These are phyloP conservation scores for Epichloe aotearoae DNA, from an alignment of 2,329 filamentous ascomycete species.

Conservation along the genomic window DNA sequence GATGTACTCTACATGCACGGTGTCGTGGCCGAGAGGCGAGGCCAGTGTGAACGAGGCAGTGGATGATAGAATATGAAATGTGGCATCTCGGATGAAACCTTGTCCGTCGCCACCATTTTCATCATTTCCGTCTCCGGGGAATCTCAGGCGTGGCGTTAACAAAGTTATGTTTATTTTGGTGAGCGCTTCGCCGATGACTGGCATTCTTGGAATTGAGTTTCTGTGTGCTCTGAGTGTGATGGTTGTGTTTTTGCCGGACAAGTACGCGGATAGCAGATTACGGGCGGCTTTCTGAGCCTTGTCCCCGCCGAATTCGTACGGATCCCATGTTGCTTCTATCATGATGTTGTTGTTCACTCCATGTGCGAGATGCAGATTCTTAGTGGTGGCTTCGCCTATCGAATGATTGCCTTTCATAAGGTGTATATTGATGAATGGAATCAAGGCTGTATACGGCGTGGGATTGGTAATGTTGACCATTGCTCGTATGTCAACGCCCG, in stretches of 20 bases:
- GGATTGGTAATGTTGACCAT: constrained; percentile 80
- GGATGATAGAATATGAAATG: constrained; percentile 75
- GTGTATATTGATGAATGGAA: constrained; percentile 72
- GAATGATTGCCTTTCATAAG: constrained; percentile 59
- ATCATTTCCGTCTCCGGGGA: constrained; percentile 31
- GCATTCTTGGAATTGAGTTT: constrained; percentile 60
- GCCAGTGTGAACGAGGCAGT: constrained; percentile 73
- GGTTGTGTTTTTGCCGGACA: constrained; percentile 78
- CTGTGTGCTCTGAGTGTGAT: constrained; percentile 61
- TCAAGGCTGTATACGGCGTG: constrained; percentile 65
- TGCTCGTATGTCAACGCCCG: constrained; percentile 58
- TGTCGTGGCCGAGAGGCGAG: constrained; percentile 63
- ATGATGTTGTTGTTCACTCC: constrained; percentile 61
- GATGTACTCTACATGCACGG: constrained; percentile 63
- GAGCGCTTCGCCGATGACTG: constrained; percentile 58
- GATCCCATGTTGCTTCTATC: constrained; percentile 63
- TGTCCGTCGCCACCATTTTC: constrained; percentile 22
- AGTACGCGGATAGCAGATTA: constrained; percentile 68
- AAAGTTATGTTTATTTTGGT: constrained; percentile 59
- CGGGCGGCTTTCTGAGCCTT: constrained; percentile 48
- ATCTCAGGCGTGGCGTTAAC: constrained; percentile 52
- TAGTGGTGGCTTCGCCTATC: constrained; percentile 61
- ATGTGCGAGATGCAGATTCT: constrained; percentile 46
- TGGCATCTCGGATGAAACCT: constrained; percentile 74
- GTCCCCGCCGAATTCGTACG: constrained; percentile 45